A percentile compares a stretch with the other conserved stretches of the same genome.
phyloP scores from a whole-genome alignment of 129 eudicot genomes.

The Artemisia tridentata region DNA sequence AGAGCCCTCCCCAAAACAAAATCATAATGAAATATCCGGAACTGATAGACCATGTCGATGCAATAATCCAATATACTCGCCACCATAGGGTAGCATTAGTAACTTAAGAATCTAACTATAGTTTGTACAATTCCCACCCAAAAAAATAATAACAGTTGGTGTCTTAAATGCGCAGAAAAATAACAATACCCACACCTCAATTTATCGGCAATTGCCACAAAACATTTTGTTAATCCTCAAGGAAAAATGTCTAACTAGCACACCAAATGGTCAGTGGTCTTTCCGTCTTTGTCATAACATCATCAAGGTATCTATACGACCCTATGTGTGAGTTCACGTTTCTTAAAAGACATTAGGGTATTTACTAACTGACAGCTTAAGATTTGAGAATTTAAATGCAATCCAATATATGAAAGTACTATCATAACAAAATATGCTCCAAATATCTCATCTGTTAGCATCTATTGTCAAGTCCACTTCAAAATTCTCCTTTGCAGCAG shows the following conservation, averaged over 20 bases:
- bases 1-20: neutral
- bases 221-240: constrained; percentile 4
- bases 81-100: neutral
- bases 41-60: neutral
- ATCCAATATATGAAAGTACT: neutral
- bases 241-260: no score
- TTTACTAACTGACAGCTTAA: neutral
- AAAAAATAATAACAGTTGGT: neutral
- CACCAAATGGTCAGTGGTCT: no score
- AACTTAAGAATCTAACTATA: constrained; percentile 13
- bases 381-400: neutral
- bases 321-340: neutral
- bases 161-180: neutral
- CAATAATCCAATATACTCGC: neutral
- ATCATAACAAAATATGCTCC: neutral
- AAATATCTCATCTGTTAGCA: constrained; percentile 12
- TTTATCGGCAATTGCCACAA: constrained; percentile 15
- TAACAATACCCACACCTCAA: constrained; percentile 2
- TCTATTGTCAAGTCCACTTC: neutral
- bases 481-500: neutral
- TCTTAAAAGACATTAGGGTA: constrained; percentile 9
- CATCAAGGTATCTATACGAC: neutral
- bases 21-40: neutral
- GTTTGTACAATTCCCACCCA: neutral
- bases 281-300: neutral